Conservation (phyloP, 2,329 filamentous ascomycete species). For the Scleromitrula shiraiana region DNA sequence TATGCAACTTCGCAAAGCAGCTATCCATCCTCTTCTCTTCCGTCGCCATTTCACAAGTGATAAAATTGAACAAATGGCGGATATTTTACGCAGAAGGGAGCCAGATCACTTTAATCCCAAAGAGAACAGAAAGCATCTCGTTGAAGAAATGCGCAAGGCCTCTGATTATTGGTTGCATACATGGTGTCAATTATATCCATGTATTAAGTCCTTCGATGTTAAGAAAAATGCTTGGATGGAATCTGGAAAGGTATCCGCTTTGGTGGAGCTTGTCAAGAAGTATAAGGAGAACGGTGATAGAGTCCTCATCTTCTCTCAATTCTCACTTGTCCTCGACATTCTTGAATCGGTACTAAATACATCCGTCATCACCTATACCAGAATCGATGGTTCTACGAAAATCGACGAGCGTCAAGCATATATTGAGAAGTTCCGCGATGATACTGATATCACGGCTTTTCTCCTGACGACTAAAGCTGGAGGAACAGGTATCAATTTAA, state of each 20-base stretch:
- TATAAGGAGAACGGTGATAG: slow-evolving; percentile 79
- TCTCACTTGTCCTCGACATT: slow-evolving; percentile 85
- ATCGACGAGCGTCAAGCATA: slow-evolving; percentile 79
- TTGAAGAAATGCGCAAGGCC: slow-evolving; percentile 47
- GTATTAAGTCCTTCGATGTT: slow-evolving; percentile 48
- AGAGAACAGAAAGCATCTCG: slow-evolving; percentile 41
- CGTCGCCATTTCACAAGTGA: slow-evolving; percentile 70
- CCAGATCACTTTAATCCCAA: slow-evolving; percentile 43
- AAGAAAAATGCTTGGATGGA: slow-evolving; percentile 46
- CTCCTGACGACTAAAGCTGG: slow-evolving; percentile 89
- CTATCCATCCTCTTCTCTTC: slow-evolving; percentile 85
- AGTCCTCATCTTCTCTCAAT: slow-evolving; percentile 86
- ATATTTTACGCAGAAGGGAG: slow-evolving; percentile 65
- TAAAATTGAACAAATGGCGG: slow-evolving; percentile 68
- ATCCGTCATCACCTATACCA: slow-evolving; percentile 65
- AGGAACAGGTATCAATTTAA: slow-evolving; percentile 94
- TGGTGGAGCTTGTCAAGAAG: slow-evolving; percentile 63
- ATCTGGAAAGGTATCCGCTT: slow-evolving; percentile 77
- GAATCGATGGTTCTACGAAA: slow-evolving; percentile 78
- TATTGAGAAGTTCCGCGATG: slow-evolving; percentile 76
- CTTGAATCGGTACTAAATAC: slow-evolving; percentile 73
- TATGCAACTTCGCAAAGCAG: slow-evolving; percentile 87
- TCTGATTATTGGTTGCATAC: slow-evolving; percentile 60
- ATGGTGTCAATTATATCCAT: slow-evolving; percentile 53
- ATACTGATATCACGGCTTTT: slow-evolving; percentile 77